phyloP scores from a whole-genome alignment of 1,284 basidiomycete species.

The Boletellus dicymbophilus region DNA sequence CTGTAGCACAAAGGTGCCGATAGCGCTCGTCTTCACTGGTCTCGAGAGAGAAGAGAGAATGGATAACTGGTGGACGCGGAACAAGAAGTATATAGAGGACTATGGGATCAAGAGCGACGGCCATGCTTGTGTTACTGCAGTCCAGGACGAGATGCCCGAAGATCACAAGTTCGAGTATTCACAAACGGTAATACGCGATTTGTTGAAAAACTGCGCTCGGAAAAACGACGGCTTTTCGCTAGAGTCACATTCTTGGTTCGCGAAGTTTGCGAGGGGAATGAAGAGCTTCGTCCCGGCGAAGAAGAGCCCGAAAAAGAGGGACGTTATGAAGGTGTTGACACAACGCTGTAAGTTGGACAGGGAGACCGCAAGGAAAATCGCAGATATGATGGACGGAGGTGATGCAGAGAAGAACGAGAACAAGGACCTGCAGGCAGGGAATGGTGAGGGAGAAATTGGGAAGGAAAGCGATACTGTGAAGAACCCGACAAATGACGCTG shows the following conservation, averaged over 20 bases:
- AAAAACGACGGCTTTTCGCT: slow-evolving; percentile 12
- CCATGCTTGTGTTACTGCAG: slow-evolving; percentile 43
- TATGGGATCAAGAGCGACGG: slow-evolving; percentile 34
- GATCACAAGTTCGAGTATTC: slow-evolving; percentile 26
- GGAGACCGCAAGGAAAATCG: slow-evolving; percentile 28
- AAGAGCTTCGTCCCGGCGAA: slow-evolving; percentile 19
- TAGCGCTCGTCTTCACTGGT: slow-evolving; percentile 40
- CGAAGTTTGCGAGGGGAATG: slow-evolving; percentile 16
- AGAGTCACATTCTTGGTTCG: slow-evolving; percentile 22
- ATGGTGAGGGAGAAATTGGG: not conserved
- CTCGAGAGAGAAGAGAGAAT: slow-evolving; percentile 39
- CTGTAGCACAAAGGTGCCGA: slow-evolving; percentile 36
- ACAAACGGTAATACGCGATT: slow-evolving; percentile 18
- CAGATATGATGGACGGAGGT: slow-evolving; percentile 23
- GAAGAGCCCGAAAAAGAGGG: slow-evolving; percentile 13
- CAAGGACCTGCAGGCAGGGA: not conserved
- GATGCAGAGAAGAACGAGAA: slow-evolving; percentile 4
- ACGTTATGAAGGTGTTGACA: slow-evolving; percentile 26
- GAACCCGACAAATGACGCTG: not conserved
- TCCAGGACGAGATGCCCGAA: slow-evolving; percentile 24
- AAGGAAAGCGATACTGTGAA: not conserved
- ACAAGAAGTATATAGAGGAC: slow-evolving; percentile 30
- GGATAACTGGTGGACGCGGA: slow-evolving; percentile 42
- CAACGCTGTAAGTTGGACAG: slow-evolving; percentile 29
- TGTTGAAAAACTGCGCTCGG: slow-evolving; percentile 20